phyloP scores from a whole-genome alignment of 2,329 filamentous ascomycete genomes.

The Aspergillus quadrilineatus region DNA sequence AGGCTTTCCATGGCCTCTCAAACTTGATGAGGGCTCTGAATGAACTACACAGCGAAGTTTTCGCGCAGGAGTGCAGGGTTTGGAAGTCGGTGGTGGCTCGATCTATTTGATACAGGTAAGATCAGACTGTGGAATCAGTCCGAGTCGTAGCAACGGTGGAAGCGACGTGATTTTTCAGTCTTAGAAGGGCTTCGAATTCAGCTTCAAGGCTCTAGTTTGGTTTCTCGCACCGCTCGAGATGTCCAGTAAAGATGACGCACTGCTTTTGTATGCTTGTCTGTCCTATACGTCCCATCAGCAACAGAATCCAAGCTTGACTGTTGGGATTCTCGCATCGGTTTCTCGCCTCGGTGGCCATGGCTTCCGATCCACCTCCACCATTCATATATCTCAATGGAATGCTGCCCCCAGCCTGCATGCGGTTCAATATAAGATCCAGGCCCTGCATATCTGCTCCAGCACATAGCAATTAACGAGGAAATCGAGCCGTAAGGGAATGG shows the following conservation, averaged over 20 bases:
- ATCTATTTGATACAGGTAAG: constrained; percentile 32
- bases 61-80: constrained; percentile 32
- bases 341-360: constrained; percentile 25
- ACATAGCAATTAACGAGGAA: constrained; percentile 41
- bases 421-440: constrained; percentile 29
- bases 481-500: constrained; percentile 28
- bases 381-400: constrained; percentile 26
- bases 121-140: constrained; percentile 48
- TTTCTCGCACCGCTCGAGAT: constrained; percentile 39
- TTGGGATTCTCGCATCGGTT: constrained; percentile 31
- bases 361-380: constrained; percentile 36
- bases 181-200: constrained; percentile 44
- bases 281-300: constrained; percentile 30
- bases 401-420: constrained; percentile 30
- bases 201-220: constrained; percentile 37
- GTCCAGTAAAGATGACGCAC: constrained; percentile 40
- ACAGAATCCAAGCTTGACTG: constrained; percentile 35
- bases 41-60: constrained; percentile 42
- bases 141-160: constrained; percentile 47
- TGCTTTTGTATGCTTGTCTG: constrained; percentile 36
- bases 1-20: constrained; percentile 46
- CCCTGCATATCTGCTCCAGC: constrained; percentile 35
- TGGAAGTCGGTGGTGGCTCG: constrained; percentile 24
- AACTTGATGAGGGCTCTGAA: constrained; percentile 38
- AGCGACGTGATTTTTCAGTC: constrained; percentile 44